Percentiles rank a stretch among this genome's conserved stretches.
phyloP scores from a whole-genome alignment of 148 eudicot species.

The Rheum nobile region DNA sequence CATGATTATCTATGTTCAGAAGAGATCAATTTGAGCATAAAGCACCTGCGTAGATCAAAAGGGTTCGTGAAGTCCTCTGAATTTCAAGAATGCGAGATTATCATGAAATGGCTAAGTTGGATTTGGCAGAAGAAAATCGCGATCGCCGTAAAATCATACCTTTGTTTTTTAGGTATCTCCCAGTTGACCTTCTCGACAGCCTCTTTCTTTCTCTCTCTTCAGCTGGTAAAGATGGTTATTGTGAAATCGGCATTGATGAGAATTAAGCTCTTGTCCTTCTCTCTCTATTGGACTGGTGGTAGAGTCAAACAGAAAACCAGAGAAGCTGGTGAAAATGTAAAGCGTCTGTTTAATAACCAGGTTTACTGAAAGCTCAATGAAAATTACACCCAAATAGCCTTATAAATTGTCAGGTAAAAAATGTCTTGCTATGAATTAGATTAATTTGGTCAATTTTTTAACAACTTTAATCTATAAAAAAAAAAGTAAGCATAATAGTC shows the following conservation, averaged over 20 bases:
- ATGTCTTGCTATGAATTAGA: no score
- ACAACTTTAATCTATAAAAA: no score
- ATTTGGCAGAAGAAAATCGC: slow-evolving; percentile 2
- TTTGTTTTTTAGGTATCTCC: background rate
- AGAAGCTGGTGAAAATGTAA: background rate
- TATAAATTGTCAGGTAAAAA: no score
- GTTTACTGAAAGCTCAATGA: background rate
- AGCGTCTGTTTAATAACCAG: background rate
- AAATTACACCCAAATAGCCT: no score
- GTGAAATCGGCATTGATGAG: slow-evolving; percentile 3
- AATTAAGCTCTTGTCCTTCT: background rate
- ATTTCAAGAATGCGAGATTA: background rate
- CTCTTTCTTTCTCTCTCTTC: background rate
- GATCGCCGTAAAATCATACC: background rate
- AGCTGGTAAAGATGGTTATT: background rate
- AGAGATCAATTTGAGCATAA: background rate
- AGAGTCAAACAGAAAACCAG: background rate
- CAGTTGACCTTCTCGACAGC: background rate
- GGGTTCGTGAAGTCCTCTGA: background rate
- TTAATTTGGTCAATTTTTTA: no score
- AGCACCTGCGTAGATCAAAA: background rate
- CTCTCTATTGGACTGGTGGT: background rate
- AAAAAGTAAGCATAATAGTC: no score
- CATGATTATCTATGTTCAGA: slow-evolving; percentile 4
- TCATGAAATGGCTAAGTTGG: background rate